Base-by-base conservation (phyloP, 805 yeast species). In the Isabelozyma gotoi region DNA sequence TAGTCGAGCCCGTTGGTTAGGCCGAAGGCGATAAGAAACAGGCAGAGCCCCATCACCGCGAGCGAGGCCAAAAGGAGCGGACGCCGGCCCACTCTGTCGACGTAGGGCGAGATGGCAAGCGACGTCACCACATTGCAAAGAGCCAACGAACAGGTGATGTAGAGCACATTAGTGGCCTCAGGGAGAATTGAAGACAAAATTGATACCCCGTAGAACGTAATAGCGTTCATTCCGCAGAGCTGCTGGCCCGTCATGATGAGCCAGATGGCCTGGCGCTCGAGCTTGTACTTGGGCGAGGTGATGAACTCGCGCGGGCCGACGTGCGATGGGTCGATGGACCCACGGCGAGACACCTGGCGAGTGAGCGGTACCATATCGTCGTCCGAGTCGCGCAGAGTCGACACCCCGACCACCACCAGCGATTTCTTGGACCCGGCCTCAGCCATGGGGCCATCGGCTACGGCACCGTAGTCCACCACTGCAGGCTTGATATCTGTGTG, bases 131-230 rank as follows among this genome's bases (percentile, higher is more conserved):
- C 81, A 61, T 91, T 92, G 12, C 84, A 73, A 1, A 83, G 51
- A 1, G 96, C 85, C 34, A 94, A 81, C 33, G 80, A 60, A 50
- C 91, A 81, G 52, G 90, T 90, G 51, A 90, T 77, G 7, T 74
- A 53, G 2, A 84, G 76, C 1, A 96, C 82, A 41, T 79, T 73
- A 4, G 45, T 60, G 5, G 59, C 62, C 19, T 75, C 63, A 1
- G 97, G 96, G 44, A 88, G 73, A 3, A 85, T 67, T 7, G 77
- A 69, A 19, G 81, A 71, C 42, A 92, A 71, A 3, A 91, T 84
- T 14, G 85, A 77, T 5, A 89, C 96, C 8, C 98, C 98, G 62
- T 91, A 92, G 59, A 89, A 88, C 12, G 90, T 81, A 43, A 92
- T 88, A 1, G 96, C 80, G 61, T 94, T 94, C 64, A 92, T 87